These are phyloP conservation scores for Epithele typhae DNA, from an alignment of 768 basidiomycete species.

Conservation along the genomic window DNA sequence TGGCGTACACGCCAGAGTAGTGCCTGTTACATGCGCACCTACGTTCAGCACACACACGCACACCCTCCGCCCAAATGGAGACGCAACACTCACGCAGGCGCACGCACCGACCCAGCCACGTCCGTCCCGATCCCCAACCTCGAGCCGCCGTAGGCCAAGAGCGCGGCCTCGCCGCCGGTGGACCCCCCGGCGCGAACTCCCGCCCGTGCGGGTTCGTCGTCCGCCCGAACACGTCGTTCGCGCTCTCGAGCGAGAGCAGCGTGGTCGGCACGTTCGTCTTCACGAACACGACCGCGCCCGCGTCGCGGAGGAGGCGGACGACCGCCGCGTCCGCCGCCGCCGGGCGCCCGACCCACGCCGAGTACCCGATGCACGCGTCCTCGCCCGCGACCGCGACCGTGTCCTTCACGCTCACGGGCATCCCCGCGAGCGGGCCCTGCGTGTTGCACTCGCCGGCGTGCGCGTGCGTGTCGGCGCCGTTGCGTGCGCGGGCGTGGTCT, in stretches of 20 bases:
- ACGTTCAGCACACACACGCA: background rate
- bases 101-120: constrained; percentile 45
- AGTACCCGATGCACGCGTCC: constrained; percentile 49
- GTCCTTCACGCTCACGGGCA: constrained; percentile 50
- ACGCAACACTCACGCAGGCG: constrained; percentile 37
- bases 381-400: constrained; percentile 39
- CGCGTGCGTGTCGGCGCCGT: too few species aligned
- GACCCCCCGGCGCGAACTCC: constrained; percentile 39
- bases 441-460: too few species aligned
- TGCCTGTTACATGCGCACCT: constrained; percentile 25
- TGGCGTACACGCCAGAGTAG: constrained; percentile 37
- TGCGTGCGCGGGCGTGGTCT: too few species aligned
- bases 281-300: constrained; percentile 38
- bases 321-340: constrained; percentile 33
- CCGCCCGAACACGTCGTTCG: constrained; percentile 42
- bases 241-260: constrained; percentile 35
- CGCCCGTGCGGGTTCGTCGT: constrained; percentile 44
- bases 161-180: constrained; percentile 47
- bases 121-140: constrained; percentile 48
- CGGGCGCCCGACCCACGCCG: constrained; percentile 35
- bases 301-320: constrained; percentile 35
- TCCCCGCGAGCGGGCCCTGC: constrained; percentile 37
- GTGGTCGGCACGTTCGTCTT: constrained; percentile 44
- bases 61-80: too few species aligned
- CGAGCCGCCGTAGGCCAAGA: constrained; percentile 42